A percentile compares a stretch with the other conserved stretches of the same genome.
phyloP scores from a whole-genome alignment of 441 rosid genomes.

The Pelargonium myrrhifolium region DNA sequence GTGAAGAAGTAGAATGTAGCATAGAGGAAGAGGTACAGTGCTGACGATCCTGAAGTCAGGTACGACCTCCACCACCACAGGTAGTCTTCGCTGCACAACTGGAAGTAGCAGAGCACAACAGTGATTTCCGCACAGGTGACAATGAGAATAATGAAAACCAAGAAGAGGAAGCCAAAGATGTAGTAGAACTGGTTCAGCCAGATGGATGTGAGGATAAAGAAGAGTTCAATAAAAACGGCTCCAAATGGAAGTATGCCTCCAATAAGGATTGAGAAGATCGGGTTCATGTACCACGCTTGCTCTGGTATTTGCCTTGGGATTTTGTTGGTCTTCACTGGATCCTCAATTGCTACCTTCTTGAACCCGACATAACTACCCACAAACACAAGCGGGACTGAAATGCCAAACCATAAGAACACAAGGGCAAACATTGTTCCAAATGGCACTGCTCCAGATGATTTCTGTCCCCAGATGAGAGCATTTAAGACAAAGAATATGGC shows the following conservation, averaged over 20 bases:
- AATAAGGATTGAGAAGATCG: slow-evolving; percentile 14
- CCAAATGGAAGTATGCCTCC: slow-evolving; percentile 20
- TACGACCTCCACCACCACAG: slow-evolving; percentile 14
- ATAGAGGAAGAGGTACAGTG: slow-evolving; percentile 14
- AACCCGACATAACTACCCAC: slow-evolving; percentile 18
- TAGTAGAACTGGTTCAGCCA: slow-evolving; percentile 23
- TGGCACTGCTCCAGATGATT: slow-evolving; percentile 22
- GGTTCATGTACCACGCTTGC: slow-evolving; percentile 20
- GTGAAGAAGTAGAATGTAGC: slow-evolving; percentile 17
- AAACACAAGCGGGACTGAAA: slow-evolving; percentile 19
- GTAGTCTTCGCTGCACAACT: slow-evolving; percentile 18
- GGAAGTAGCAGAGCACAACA: slow-evolving; percentile 18
- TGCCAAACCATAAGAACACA: slow-evolving; percentile 19
- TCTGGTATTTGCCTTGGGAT: slow-evolving; percentile 17
- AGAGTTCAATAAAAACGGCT: slow-evolving; percentile 18
- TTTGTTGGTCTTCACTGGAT: slow-evolving; percentile 15
- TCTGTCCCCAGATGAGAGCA: slow-evolving; percentile 22
- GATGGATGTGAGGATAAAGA: slow-evolving; percentile 14
- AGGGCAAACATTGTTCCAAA: slow-evolving; percentile 22
- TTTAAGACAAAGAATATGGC: slow-evolving; percentile 19
- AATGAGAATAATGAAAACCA: slow-evolving; percentile 19
- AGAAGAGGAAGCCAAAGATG: slow-evolving; percentile 21
- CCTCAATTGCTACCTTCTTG: slow-evolving; percentile 17
- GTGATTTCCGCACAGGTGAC: slow-evolving; percentile 18
- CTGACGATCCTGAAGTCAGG: slow-evolving; percentile 13